Percentiles rank a stretch among this genome's conserved stretches.
phyloP scores from a whole-genome alignment of 108 stramenopile genomes.

The Skeletonema menzelii region DNA sequence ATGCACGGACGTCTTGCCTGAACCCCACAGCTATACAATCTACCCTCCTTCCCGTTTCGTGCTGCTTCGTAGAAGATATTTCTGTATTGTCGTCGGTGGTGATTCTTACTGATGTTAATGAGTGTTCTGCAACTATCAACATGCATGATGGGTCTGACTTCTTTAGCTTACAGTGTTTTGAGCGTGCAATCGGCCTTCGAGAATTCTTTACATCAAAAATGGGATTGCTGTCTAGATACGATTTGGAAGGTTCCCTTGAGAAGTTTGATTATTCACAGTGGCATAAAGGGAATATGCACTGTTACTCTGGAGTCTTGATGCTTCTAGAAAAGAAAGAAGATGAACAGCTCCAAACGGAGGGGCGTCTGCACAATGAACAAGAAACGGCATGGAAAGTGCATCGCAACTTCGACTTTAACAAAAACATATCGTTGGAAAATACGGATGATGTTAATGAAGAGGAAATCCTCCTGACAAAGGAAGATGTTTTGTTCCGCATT shows the following conservation, averaged over 20 bases:
- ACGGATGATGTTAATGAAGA: neutral
- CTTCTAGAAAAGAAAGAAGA: slow-evolving; percentile 25
- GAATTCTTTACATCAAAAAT: slow-evolving; percentile 20
- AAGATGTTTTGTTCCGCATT: slow-evolving; percentile 47
- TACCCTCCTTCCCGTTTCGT: slow-evolving; percentile 11
- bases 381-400: slow-evolving; percentile 12
- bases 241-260: slow-evolving; percentile 18
- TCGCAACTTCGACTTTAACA: slow-evolving; percentile 9
- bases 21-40: slow-evolving; percentile 7
- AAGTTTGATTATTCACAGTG: slow-evolving; percentile 32
- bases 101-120: slow-evolving; percentile 37
- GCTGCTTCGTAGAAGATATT: slow-evolving; percentile 31
- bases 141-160: slow-evolving; percentile 9
- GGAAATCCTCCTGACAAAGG: slow-evolving; percentile 22
- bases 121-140: slow-evolving; percentile 22
- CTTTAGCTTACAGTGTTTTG: slow-evolving; percentile 27
- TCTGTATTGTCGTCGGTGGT: slow-evolving; percentile 26
- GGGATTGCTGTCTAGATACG: slow-evolving; percentile 12
- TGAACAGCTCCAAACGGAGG: slow-evolving; percentile 1
- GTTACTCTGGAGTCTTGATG: slow-evolving; percentile 28
- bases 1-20: neutral
- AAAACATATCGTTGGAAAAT: neutral
- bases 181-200: slow-evolving; percentile 38
- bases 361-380: slow-evolving; percentile 1
- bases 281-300: slow-evolving; percentile 24